phyloP scores from a whole-genome alignment of 768 basidiomycete species.

The Crucibulum laeve region DNA sequence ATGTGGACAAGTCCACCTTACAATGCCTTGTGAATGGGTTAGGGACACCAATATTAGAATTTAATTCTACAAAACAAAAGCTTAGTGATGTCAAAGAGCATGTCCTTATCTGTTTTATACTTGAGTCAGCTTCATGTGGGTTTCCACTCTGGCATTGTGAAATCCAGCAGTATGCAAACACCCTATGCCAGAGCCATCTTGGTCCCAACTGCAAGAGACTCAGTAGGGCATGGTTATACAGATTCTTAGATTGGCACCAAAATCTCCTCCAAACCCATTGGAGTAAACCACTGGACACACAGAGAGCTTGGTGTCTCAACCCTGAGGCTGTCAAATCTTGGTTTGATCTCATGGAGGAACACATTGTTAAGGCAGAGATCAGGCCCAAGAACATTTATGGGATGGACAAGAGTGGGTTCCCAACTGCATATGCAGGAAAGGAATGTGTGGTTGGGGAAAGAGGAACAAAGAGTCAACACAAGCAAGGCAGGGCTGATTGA shows the following conservation, averaged over 20 bases:
- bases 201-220: no score
- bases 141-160: no score
- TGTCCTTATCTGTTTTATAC: no score
- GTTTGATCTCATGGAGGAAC: slow-evolving; percentile 22
- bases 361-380: slow-evolving; percentile 18
- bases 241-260: slow-evolving; percentile 20
- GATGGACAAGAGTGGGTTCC: slow-evolving; percentile 31
- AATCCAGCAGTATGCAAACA: no score
- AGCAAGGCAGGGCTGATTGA: slow-evolving; percentile 20
- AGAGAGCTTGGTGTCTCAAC: slow-evolving; percentile 23
- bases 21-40: no score
- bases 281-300: slow-evolving; percentile 25
- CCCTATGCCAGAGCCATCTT: no score
- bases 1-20: no score
- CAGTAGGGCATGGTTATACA: slow-evolving; percentile 13
- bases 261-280: slow-evolving; percentile 23
- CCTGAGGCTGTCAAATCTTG: slow-evolving; percentile 22
- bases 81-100: no score
- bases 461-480: slow-evolving; percentile 23
- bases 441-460: slow-evolving; percentile 19
- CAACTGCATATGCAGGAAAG: slow-evolving; percentile 9
- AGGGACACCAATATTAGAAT: no score
- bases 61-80: no score
- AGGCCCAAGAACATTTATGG: slow-evolving; percentile 19
- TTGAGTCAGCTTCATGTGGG: no score